Evolutionary conservation across 1,284 basidiomycete species (phyloP).

Genomic region (Sutorius eximius): DNA sequence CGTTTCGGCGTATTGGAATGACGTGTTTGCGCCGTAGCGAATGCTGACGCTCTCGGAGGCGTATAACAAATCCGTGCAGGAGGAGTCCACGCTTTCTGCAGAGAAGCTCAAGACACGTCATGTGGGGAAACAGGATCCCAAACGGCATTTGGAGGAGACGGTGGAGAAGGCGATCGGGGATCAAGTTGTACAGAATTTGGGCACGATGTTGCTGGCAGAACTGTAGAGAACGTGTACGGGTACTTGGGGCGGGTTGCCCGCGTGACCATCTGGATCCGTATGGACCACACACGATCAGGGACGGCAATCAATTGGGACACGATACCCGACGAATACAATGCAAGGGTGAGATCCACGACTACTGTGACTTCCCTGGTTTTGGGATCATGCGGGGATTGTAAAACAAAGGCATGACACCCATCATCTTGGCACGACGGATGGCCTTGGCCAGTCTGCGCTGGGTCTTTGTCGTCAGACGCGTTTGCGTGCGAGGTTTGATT

Average conservation of each 20-base stretch:
- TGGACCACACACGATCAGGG: constrained; percentile 15
- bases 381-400: constrained; percentile 42
- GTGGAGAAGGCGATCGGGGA: constrained; percentile 97
- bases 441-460: constrained; percentile 87
- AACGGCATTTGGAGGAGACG: constrained; percentile 92
- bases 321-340: not conserved
- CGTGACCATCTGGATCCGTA: not conserved
- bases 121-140: constrained; percentile 97
- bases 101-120: constrained; percentile 95
- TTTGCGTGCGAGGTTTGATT: constrained; percentile 70
- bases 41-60: constrained; percentile 90
- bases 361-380: constrained; percentile 15
- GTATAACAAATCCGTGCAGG: constrained; percentile 96
- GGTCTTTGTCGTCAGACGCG: constrained; percentile 76
- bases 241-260: not conserved
- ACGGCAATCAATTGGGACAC: not conserved
- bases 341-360: not conserved
- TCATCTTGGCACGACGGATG: constrained; percentile 87
- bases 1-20: constrained; percentile 7
- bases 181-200: constrained; percentile 92
- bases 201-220: constrained; percentile 90
- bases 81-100: constrained; percentile 87
- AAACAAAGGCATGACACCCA: constrained; percentile 82
- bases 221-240: constrained; percentile 42
- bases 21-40: constrained; percentile 50